Base-by-base conservation (phyloP, 2,329 filamentous ascomycete species). In the Dactylellina cionopaga region DNA sequence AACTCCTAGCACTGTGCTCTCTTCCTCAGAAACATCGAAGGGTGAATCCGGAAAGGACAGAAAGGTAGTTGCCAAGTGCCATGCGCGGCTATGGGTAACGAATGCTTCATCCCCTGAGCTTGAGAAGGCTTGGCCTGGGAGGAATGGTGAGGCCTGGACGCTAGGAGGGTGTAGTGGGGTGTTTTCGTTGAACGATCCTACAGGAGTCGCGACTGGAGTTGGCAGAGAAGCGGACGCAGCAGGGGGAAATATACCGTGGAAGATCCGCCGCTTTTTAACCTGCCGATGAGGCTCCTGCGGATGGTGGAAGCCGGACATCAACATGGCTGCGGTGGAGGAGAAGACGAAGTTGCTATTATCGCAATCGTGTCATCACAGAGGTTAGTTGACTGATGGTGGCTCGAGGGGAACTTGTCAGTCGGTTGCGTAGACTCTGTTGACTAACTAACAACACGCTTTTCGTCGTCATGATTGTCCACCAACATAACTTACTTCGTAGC, bases 221-320 rank as follows among this genome's bases (percentile, higher is more conserved):
- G 75, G 76, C 15, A 76, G 72, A 13, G 75, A 72, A 11, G 74
- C 62, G 25, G 76, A 76, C n/a, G 74, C 70, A 6, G 75, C 75
- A 11, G 76, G 76, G 2, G 76, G 76, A 47, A 78, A 78, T 33
- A 78, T 76, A 17, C 74, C 73, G 44, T 76, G 64, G 35, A 78
- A 78, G 46, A 78, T 74, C 15, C 56, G 73, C n/a, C 74, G 69
- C 29, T 74, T 74, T 46, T 72, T 72, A 37, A 49, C 59, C 68
- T 72, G 68, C 46, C 68, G 19, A 5, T 65, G 59, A 65, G 68
- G 68, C 59, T 72, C 68, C 56, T 65, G 68, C 19, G 59, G 68
- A 33, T 64, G 58, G 27, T 72, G 66, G 52, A 71, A 72, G 31
- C 59, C 44, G 10, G 68, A 72, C 46, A 72, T 54, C 59, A 72